A percentile compares a stretch with the other conserved stretches of the same genome.
Evolutionary conservation across 306 rosid species (phyloP).

Genomic region (Erythrophleum fordii): DNA sequence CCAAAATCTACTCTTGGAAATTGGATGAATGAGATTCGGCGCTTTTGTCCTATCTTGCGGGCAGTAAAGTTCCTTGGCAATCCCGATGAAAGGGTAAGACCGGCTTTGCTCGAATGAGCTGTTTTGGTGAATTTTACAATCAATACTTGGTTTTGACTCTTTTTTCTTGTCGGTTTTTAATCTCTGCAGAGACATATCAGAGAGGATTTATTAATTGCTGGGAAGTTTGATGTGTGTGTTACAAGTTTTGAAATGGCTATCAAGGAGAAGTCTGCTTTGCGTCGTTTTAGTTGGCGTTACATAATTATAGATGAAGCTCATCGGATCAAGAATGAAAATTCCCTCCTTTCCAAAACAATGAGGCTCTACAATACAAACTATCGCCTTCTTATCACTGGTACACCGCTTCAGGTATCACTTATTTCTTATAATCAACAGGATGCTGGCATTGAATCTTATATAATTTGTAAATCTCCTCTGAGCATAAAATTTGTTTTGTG

Average conservation of each 20-base stretch:
- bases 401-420: conserved; percentile 86
- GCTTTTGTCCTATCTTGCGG: conserved; percentile 88
- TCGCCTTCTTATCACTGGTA: conserved; percentile 95
- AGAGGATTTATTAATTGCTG: conserved; percentile 88
- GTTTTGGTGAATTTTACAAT: conserved; percentile 23
- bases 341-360: conserved; percentile 96
- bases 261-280: conserved; percentile 84
- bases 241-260: conserved; percentile 99
- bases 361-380: conserved; percentile 87
- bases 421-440: conserved; percentile 11
- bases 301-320: conserved; percentile 97
- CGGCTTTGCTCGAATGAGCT: conserved; percentile 17
- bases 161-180: neutral
- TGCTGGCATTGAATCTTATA: neutral
- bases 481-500: neutral
- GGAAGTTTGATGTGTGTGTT: conserved; percentile 94
- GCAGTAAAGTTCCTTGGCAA: conserved; percentile 95
- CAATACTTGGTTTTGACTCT: conserved; percentile 5
- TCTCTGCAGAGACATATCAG: conserved; percentile 74
- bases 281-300: conserved; percentile 97
- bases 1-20: conserved; percentile 99
- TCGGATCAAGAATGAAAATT: conserved; percentile 96
- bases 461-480: neutral
- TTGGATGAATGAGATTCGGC: conserved; percentile 99
- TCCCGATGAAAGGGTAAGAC: conserved; percentile 94